Evolutionary conservation across 805 yeast genomes (phyloP).

Genomic region (Metschnikowia amazonensis): DNA sequence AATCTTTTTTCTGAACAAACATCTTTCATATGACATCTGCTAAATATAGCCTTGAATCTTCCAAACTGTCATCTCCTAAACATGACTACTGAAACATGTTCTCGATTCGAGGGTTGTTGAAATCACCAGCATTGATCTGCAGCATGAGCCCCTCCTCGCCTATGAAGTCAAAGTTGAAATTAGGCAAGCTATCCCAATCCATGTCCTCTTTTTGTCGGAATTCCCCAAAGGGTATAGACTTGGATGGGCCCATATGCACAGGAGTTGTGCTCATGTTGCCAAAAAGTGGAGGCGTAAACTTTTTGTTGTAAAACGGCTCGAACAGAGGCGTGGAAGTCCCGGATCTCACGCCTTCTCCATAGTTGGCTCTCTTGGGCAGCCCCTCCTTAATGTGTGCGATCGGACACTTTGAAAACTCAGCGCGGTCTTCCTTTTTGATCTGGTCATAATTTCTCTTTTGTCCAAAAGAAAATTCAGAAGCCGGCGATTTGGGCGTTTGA

Average conservation of each 20-base stretch:
- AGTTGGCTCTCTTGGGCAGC: neutral
- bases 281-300: constrained; percentile 11
- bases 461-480: neutral
- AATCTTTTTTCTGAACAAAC: too few relatives aligned
- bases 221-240: neutral
- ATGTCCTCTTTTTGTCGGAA: constrained; percentile 7
- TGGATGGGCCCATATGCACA: neutral
- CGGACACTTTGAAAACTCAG: neutral
- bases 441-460: neutral
- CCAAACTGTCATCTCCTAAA: too few relatives aligned
- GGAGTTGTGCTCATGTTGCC: constrained; percentile 6
- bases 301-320: constrained; percentile 4
- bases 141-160: constrained; percentile 25
- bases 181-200: constrained; percentile 21
- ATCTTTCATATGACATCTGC: too few relatives aligned
- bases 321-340: neutral
- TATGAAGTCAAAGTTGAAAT: constrained; percentile 32
- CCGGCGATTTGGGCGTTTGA: neutral
- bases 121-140: constrained; percentile 20
- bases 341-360: neutral
- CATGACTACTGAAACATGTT: constrained; percentile 24
- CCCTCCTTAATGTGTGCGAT: neutral
- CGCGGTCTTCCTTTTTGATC: neutral
- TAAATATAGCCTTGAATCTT: too few relatives aligned
- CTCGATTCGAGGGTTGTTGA: constrained; percentile 18